Evolutionary conservation across 2,329 filamentous ascomycete genomes (phyloP).

Genomic region (Curvularia sp.): DNA sequence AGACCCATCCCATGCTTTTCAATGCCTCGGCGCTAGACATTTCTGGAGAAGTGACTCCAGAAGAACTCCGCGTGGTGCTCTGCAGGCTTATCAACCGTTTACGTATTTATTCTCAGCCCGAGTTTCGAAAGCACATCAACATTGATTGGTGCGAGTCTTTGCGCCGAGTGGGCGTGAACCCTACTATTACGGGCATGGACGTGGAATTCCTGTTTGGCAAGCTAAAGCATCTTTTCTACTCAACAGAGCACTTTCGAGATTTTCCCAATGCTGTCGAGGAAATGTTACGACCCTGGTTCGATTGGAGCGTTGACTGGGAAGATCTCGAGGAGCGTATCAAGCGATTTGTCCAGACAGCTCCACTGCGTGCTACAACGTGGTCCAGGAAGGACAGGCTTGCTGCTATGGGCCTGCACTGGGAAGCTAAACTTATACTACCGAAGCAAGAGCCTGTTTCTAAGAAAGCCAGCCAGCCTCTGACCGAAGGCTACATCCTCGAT

Average conservation of each 20-base stretch:
- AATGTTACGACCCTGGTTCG: conserved; percentile 27
- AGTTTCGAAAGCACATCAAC: conserved; percentile 7
- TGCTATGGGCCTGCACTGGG: conserved; percentile 31
- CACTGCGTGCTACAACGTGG: conserved; percentile 34
- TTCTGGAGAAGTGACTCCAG: conserved; percentile 27
- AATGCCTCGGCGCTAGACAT: conserved; percentile 30
- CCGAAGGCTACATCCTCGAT: conserved; percentile 22
- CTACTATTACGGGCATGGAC: conserved; percentile 34
- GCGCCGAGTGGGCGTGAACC: conserved; percentile 30
- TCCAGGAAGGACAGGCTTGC: conserved; percentile 28
- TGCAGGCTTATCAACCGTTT: conserved; percentile 25
- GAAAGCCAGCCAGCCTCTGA: conserved; percentile 15
- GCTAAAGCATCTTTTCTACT: conserved; percentile 22
- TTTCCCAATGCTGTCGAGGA: conserved; percentile 16
- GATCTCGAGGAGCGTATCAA: conserved; percentile 30
- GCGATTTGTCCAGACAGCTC: conserved; percentile 25
- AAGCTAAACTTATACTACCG: conserved; percentile 19
- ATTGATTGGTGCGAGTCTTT: conserved; percentile 17
- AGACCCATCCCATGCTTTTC: conserved; percentile 25
- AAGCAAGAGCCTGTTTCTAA: not conserved
- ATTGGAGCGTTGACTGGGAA: conserved; percentile 18
- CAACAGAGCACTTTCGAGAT: conserved; percentile 2
- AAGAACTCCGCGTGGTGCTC: conserved; percentile 35
- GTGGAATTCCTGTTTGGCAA: conserved; percentile 31
- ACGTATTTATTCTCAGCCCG: not conserved